A percentile compares a stretch with the other conserved stretches of the same genome.
These are phyloP conservation scores for Podospora pseudopauciseta DNA, from an alignment of 495 filamentous ascomycete species.

Conservation along the genomic window DNA sequence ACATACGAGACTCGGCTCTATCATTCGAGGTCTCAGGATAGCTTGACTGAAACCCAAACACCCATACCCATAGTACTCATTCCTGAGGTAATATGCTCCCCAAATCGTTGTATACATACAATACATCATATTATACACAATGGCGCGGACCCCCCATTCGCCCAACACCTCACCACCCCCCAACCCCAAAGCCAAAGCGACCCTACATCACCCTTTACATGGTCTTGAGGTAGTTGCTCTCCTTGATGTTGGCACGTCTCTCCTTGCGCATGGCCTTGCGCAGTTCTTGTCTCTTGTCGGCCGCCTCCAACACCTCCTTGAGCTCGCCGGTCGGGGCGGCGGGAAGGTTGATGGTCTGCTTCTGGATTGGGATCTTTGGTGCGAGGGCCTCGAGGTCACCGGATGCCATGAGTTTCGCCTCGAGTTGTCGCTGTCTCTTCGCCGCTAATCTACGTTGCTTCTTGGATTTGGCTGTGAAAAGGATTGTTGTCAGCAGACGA, in stretches of 20 bases:
- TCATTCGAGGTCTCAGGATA: neutral
- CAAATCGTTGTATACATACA: slow-evolving; percentile 15
- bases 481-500: neutral
- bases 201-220: slow-evolving; percentile 48
- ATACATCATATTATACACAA: slow-evolving; percentile 17
- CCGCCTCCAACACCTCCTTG: slow-evolving; percentile 55
- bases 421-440: slow-evolving; percentile 58
- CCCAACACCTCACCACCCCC: neutral
- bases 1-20: neutral
- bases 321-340: slow-evolving; percentile 55
- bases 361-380: slow-evolving; percentile 74
- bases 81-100: neutral
- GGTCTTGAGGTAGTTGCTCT: slow-evolving; percentile 85
- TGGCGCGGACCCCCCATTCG: neutral
- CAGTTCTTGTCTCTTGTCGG: slow-evolving; percentile 58
- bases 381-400: slow-evolving; percentile 60
- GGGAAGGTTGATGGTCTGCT: slow-evolving; percentile 83
- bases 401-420: slow-evolving; percentile 61
- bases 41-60: neutral
- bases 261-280: slow-evolving; percentile 67
- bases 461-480: slow-evolving; percentile 66
- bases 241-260: slow-evolving; percentile 78
- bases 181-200: neutral
- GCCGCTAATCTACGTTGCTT: slow-evolving; percentile 68
- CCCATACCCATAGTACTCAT: neutral